Evolutionary conservation across 371 early-diverging fungal species (phyloP), one percentile per base, ranked within the genome.

Genomic region (Circinella umbellata): DNA sequence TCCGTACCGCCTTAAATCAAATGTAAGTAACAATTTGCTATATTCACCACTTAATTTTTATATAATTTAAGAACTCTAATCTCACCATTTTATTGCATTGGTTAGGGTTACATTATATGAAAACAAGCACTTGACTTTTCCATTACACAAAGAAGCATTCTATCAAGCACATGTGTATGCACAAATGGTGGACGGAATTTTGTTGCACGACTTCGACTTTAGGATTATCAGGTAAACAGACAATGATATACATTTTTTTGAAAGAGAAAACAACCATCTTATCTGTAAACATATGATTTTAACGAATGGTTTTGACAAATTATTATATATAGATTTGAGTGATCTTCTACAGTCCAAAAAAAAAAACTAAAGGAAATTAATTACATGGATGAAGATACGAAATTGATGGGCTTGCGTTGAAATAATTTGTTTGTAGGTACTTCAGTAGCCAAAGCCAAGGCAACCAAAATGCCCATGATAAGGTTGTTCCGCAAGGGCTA

Each of bases 401-500:
- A 27, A 27, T 27, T 27, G 27, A 92, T 88, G 1, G 99, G 99
- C 59, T 83, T 83, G 60, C 96, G 91, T 9, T 92, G 74, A 49
- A 98, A 80, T 39, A 97, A 76, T 3, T 92, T 94, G 47, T 95
- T 83, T 69, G 96, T 97, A n/a, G 97, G 92, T 14, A 98, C 97
- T 78, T 99, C 98, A 81, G 99, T 97, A 38, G 98, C 98, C 62
- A 99, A 90, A 13, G 99, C 97, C 3, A 97, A 93, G 35, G 99
- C 99, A 37, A 99, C 99, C 67, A 98, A 86, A 11, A 98, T 98
- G 80, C 98, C 99, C 63, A 98, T 99, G 17, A 99, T 97, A 75
- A 99, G 79, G 76, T 99, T 99, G 62, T 98, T 98, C 98, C 98
- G 98, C 55, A 99, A 86, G 34, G 99, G 86, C 81, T 99, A 98